phyloP scores from a whole-genome alignment of 768 basidiomycete species.

The Albatrellus ellisii region DNA sequence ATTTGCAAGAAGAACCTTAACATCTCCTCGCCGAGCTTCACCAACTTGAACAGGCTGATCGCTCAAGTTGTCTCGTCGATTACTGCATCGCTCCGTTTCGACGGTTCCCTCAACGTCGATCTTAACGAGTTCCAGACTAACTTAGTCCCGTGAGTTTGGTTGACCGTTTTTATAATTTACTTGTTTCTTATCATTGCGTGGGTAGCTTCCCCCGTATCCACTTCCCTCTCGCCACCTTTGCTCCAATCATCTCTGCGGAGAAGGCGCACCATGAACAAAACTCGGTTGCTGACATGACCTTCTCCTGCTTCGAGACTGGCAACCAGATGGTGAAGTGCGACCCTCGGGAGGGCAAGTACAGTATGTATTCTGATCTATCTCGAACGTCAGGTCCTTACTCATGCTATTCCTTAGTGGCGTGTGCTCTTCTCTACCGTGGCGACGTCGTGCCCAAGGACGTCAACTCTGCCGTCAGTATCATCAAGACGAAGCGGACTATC shows the following conservation, averaged over 20 bases:
- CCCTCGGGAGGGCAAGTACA: conserved; percentile 71
- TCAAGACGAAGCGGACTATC: conserved; percentile 71
- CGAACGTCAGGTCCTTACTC: neutral
- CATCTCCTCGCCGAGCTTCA: conserved; percentile 45
- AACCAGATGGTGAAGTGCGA: conserved; percentile 79
- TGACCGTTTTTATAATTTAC: conserved; percentile 6
- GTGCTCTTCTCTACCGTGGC: conserved; percentile 60
- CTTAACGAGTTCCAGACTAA: conserved; percentile 65
- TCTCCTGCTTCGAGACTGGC: conserved; percentile 63
- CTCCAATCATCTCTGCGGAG: conserved; percentile 48
- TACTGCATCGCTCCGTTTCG: conserved; percentile 42
- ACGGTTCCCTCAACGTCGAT: conserved; percentile 55
- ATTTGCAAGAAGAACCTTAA: conserved; percentile 46
- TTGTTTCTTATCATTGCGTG: neutral
- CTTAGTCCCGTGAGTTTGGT: conserved; percentile 38
- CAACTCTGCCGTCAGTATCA: conserved; percentile 57
- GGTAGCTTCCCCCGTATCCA: conserved; percentile 48
- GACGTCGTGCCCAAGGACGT: conserved; percentile 73
- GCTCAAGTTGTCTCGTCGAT: conserved; percentile 45
- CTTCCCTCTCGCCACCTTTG: conserved; percentile 57
- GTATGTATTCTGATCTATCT: conserved; percentile 19
- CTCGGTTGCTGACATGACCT: conserved; percentile 58
- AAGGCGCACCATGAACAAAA: conserved; percentile 61
- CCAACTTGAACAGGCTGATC: conserved; percentile 54
- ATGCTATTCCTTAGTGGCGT: conserved; percentile 33